Base-by-base conservation (phyloP, 2,329 filamentous ascomycete species). In the Davidsoniella virescens region DNA sequence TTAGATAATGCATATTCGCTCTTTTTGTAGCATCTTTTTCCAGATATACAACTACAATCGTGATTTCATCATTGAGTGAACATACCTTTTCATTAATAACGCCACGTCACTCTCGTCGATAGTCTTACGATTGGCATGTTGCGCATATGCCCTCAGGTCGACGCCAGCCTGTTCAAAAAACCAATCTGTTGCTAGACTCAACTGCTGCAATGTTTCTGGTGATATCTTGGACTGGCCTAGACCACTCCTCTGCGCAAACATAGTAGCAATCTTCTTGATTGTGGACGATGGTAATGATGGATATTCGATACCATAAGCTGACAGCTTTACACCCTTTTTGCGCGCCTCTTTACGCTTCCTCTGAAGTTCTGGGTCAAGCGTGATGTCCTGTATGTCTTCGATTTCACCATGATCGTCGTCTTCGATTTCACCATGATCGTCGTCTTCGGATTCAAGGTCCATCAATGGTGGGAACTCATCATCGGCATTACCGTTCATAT, bases 131-230 rank as follows among this genome's bases (percentile, higher is more conserved):
- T 83, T 82, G 4, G 83, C 87, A 63, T 95, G 87, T 54, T 78
- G 72, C 16, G 87, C 83, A 62, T 88, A 94, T 2, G 80, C 81
- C 10, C 76, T 76, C 50, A 94, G 66, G 60, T 94, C 87, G 54
- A 87, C 83, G 44, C 84, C 79, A 2, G 84, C 69, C 63, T 94
- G 87, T 65, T 93, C 86, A 62, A 94, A 94, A 63, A 87, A 94
- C 82, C 86, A 92, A 54, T 93, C 85, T 2, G 84, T 84, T 1
- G 87, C 85, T 61, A 87, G 81, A 59, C 82, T 79, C 49, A 94
- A 77, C 4, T 82, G 81, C 26, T 75, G 73, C 37, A 94, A 67
- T 1, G 84, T 80, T 47, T 92, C 84, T 43, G 82, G 78, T 52
- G 73, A 78, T 44, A 94, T 75, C 56, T 81, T 84, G 4, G 76